Evolutionary conservation across 2,329 filamentous ascomycete species (phyloP), one percentile per base, ranked within the genome.

Genomic region (Tolypocladium ophioglossoides): DNA sequence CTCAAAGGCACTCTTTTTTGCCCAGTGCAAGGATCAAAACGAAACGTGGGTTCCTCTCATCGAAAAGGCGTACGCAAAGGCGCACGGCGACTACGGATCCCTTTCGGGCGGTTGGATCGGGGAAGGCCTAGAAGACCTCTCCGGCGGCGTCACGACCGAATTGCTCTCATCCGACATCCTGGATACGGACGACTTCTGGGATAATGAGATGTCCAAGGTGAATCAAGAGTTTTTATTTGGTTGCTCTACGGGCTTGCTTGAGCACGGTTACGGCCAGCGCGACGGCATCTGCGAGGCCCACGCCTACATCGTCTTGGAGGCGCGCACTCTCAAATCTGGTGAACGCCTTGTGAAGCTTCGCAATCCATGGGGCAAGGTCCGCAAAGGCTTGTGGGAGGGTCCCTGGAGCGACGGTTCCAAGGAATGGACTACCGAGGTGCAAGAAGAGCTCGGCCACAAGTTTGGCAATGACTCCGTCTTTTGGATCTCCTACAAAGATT

Each of bases 61-160:
- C 2, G 87, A 92, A 63, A 92, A 92, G 68, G 89, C 89, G 1
- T 92, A 88, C 64, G 89, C 89, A 22, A 94, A 94, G 68, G 86
- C 86, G 0, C 89, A 94, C 61, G 88, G 87, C 3, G 87, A 91
- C 61, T 91, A 86, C 61, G 81, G 76, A 18, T 80, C 86, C 0
- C 82, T 91, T 39, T 76, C 83, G 37, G 86, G 86, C 27, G 86
- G 86, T 9, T 89, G 84, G 70, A 84, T 86, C 20, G 85, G 80
- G 6, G 79, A 83, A 62, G 79, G 74, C 2, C 62, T 82, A 2
- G 80, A 77, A 55, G 78, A 87, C 66, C 71, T 85, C 12, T 83
- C 78, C 16, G 86, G 86, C 2, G 86, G 86, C 30, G 84, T 89
- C 14, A 87, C 85, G 0, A 85, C 83, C 0, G 82, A 87, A 63